Percentiles rank a stretch among this genome's conserved stretches.
phyloP scores from a whole-genome alignment of 441 rosid genomes.

The Eruca vesicaria region DNA sequence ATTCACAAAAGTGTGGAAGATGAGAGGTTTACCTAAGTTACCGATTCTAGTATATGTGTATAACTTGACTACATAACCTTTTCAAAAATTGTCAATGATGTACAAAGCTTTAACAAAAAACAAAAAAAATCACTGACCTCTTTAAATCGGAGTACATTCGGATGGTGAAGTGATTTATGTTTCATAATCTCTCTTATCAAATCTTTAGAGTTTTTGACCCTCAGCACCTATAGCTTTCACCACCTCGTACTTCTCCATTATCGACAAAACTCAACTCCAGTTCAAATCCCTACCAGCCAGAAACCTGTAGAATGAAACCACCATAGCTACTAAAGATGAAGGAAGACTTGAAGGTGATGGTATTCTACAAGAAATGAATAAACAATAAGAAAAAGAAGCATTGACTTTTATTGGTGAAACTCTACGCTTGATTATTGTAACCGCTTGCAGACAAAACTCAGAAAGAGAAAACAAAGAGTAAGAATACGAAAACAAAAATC shows the following conservation, averaged over 20 bases:
- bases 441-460: background rate
- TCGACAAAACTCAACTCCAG: background rate
- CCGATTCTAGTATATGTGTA: background rate
- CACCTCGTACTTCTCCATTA: conserved; percentile 40
- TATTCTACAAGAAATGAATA: background rate
- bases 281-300: background rate
- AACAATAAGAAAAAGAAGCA: background rate
- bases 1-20: background rate
- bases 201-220: conserved; percentile 64
- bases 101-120: background rate
- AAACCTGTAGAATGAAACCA: background rate
- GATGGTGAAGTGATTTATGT: conserved; percentile 88
- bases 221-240: conserved; percentile 83
- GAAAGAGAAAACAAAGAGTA: background rate
- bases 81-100: background rate
- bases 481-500: background rate
- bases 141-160: conserved; percentile 89
- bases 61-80: background rate
- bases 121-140: conserved; percentile 49
- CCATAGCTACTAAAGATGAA: background rate
- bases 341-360: background rate
- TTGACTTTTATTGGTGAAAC: background rate
- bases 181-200: conserved; percentile 93
- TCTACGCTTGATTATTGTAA: background rate
- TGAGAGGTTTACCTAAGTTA: background rate